Evolutionary conservation across 306 rosid genomes (phyloP), one percentile per base, ranked within the genome.

Genomic region (Cucurbita pepo): DNA sequence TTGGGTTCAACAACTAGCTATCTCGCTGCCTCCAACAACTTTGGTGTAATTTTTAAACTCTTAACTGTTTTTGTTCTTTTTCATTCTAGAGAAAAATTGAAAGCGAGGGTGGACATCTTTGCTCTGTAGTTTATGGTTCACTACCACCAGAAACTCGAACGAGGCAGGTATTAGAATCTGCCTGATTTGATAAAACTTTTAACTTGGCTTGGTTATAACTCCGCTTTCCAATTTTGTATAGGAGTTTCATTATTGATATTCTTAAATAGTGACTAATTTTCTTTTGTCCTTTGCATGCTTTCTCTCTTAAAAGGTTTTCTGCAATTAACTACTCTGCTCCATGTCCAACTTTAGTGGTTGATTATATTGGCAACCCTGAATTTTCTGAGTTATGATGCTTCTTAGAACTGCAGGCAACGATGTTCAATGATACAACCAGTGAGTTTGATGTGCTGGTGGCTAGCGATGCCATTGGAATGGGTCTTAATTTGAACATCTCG

Each of bases 381-480:
- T 83, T 81, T 59, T 40, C 82, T 81, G 72, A 81, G 55, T 71
- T 84, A 61, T 75, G 81, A 78, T 74, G 62, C 79, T 81, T 75
- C 73, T 79, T 90, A 81, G 89, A 85, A 83, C 86, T 81, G 86
- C 91, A 91, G 97, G 98, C 97, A 66, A 85, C 86, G 53, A 89
- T 80, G 89, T 91, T 94, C 83, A 91, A 94, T 66, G 97, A 91
- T 82, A 85, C 82, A 79, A 83, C 85, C 73, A 89, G 91, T 7
- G 95, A 94, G 85, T 87, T 87, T 81, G 96, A 94, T 87, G 97
- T 94, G 82, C 97, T 94, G 66, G 96, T 94, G 80, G 95, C 97
- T 75, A 94, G 96, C 75, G 97, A 94, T 86, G 97, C 97, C 72
- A 88, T 94, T 59, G 97, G 96, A 80, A 94, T 94, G 98, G 98